phyloP scores from a whole-genome alignment of 768 basidiomycete genomes.

The Tricholoma sp. region DNA sequence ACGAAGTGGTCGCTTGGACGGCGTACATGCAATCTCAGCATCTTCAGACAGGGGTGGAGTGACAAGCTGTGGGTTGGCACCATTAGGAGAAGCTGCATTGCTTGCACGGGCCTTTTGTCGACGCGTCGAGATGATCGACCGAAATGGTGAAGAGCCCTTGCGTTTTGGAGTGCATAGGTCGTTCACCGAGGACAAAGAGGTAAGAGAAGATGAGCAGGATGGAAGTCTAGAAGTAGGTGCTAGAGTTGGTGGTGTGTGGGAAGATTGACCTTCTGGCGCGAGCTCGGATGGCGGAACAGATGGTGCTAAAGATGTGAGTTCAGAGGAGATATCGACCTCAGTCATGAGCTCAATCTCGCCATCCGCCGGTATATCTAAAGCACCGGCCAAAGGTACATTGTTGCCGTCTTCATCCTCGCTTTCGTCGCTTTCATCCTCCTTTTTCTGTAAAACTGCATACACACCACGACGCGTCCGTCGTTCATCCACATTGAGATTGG shows the following conservation, averaged over 20 bases:
- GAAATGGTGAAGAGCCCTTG: conserved; percentile 35
- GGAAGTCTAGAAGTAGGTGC: conserved; percentile 26
- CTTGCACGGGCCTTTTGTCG: conserved; percentile 40
- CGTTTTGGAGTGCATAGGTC: conserved; percentile 29
- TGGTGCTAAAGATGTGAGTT: conserved; percentile 38
- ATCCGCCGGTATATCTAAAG: conserved; percentile 40
- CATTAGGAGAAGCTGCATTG: conserved; percentile 8
- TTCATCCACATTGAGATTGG: conserved; percentile 63
- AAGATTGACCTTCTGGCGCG: conserved; percentile 21
- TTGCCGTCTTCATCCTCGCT: conserved; percentile 53
- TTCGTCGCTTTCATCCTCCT: conserved; percentile 57
- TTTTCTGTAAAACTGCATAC: conserved; percentile 62
- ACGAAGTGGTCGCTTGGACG: conserved; percentile 29
- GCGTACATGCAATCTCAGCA: conserved; percentile 25
- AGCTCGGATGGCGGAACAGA: conserved; percentile 32
- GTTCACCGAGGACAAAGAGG: conserved; percentile 34
- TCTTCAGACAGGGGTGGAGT: conserved; percentile 47
- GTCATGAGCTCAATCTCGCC: conserved; percentile 51
- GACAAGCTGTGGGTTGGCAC: conserved; percentile 27
- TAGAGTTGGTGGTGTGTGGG: conserved; percentile 27
- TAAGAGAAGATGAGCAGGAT: conserved; percentile 37
- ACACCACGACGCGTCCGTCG: conserved; percentile 78
- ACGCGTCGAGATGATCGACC: conserved; percentile 57
- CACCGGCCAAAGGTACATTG: conserved; percentile 39
- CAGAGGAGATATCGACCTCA: conserved; percentile 44